Percentiles rank a stretch among this genome's conserved stretches.
phyloP scores from a whole-genome alignment of 2,329 filamentous ascomycete genomes.

The Diplodia mutila region DNA sequence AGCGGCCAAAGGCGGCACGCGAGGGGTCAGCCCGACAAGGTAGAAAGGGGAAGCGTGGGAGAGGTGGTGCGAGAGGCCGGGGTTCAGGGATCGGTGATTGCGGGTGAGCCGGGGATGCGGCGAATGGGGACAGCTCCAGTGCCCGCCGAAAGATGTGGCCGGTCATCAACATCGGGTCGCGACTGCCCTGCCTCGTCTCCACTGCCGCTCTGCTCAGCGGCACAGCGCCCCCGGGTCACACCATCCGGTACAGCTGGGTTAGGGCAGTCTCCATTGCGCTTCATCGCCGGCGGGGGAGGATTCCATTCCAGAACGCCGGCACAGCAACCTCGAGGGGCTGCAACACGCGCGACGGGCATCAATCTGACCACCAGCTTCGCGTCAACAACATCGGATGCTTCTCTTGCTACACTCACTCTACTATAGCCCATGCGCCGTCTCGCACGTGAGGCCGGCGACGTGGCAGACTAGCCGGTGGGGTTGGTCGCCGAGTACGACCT shows the following conservation, averaged over 20 bases:
- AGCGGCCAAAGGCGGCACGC: neutral
- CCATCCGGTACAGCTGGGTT: neutral
- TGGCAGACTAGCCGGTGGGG: conserved; percentile 8
- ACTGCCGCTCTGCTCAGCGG: neutral
- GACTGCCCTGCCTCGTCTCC: neutral
- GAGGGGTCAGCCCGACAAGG: neutral
- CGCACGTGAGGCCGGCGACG: conserved; percentile 11
- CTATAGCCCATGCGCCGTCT: conserved; percentile 6
- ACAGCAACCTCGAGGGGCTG: neutral
- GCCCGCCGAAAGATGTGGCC: conserved; percentile 17
- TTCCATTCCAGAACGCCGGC: conserved; percentile 1
- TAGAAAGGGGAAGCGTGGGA: neutral
- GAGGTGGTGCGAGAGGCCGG: neutral
- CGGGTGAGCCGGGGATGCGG: neutral
- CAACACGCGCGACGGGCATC: neutral
- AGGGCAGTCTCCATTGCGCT: conserved; percentile 8
- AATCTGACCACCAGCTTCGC: neutral
- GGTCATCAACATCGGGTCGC: neutral
- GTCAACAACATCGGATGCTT: neutral
- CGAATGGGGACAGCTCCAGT: neutral
- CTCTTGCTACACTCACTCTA: conserved; percentile 6
- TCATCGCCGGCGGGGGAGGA: neutral
- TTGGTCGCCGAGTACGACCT: neutral
- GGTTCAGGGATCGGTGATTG: conserved; percentile 14
- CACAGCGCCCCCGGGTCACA: conserved; percentile 1